These are phyloP conservation scores for Stellera chamaejasme DNA, from an alignment of 345 rosid genomes.

Conservation along the genomic window DNA sequence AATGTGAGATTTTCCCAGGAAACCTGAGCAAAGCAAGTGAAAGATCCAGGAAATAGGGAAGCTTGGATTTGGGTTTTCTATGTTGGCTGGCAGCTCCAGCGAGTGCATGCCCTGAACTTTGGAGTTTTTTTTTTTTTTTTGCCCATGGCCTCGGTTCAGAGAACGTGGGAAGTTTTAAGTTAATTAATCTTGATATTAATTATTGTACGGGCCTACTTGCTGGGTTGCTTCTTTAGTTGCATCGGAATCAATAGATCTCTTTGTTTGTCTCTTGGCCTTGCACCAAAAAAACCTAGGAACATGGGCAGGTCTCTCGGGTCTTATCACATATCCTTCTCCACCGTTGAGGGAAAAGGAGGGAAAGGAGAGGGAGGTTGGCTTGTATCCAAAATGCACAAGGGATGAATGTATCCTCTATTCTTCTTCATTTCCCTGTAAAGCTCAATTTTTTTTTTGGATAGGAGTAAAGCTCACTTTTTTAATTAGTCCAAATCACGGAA, in stretches of 20 bases:
- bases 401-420: no score
- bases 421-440: no score
- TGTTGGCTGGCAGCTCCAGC: no score
- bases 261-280: background rate
- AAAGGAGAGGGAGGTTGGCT: no score
- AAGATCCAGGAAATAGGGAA: slow-evolving; percentile 31
- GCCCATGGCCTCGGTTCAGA: background rate
- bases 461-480: no score
- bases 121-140: background rate
- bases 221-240: slow-evolving; percentile 8
- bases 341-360: no score
- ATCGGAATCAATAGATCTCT: slow-evolving; percentile 11
- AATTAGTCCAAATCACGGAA: no score
- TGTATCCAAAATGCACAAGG: no score
- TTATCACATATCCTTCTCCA: no score
- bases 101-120: no score
- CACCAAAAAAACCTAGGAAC: slow-evolving; percentile 18
- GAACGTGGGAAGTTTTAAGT: slow-evolving; percentile 11
- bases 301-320: background rate
- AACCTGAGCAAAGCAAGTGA: slow-evolving; percentile 13
- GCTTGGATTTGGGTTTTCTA: slow-evolving; percentile 3
- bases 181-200: slow-evolving; percentile 1
- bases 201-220: no score
- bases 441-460: no score
- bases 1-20: slow-evolving; percentile 6